These are phyloP conservation scores for Leptographium wingfieldii DNA, from an alignment of 2,329 filamentous ascomycete genomes.

Conservation along the genomic window DNA sequence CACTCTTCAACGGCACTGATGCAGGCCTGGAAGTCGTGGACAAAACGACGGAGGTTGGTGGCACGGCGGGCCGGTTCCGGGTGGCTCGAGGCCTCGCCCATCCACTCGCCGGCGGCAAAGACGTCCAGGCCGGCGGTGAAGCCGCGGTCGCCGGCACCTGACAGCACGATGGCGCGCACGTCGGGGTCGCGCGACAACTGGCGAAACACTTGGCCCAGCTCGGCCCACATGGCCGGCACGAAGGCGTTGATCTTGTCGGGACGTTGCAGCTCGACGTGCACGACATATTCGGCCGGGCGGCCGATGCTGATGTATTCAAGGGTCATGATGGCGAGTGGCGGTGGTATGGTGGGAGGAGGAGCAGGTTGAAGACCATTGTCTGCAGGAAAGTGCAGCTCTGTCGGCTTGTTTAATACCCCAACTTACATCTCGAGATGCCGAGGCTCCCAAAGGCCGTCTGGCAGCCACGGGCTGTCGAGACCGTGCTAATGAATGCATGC, in stretches of 20 bases:
- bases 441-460: not conserved
- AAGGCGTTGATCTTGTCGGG: slow-evolving; percentile 83
- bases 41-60: slow-evolving; percentile 48
- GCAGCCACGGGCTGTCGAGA: not conserved
- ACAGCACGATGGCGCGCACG: slow-evolving; percentile 66
- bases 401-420: not conserved
- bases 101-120: slow-evolving; percentile 47
- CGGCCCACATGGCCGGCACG: slow-evolving; percentile 72
- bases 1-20: slow-evolving; percentile 70
- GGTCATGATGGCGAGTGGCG: slow-evolving; percentile 4
- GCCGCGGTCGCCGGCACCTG: slow-evolving; percentile 67
- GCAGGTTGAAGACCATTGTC: not conserved
- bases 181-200: slow-evolving; percentile 58
- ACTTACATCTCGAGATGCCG: not conserved
- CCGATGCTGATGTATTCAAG: slow-evolving; percentile 31
- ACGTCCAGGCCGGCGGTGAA: slow-evolving; percentile 85
- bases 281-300: slow-evolving; percentile 60
- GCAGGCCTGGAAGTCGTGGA: slow-evolving; percentile 69
- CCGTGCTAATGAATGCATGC: not conserved
- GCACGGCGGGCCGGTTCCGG: slow-evolving; percentile 55
- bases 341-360: not conserved
- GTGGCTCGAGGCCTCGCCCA: slow-evolving; percentile 32
- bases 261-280: slow-evolving; percentile 87
- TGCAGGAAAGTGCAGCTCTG: not conserved
- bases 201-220: slow-evolving; percentile 60